Evolutionary conservation across 148 eudicot genomes (phyloP), one percentile per base, ranked within the genome.

Genomic region (Dysphania ambrosioides): DNA sequence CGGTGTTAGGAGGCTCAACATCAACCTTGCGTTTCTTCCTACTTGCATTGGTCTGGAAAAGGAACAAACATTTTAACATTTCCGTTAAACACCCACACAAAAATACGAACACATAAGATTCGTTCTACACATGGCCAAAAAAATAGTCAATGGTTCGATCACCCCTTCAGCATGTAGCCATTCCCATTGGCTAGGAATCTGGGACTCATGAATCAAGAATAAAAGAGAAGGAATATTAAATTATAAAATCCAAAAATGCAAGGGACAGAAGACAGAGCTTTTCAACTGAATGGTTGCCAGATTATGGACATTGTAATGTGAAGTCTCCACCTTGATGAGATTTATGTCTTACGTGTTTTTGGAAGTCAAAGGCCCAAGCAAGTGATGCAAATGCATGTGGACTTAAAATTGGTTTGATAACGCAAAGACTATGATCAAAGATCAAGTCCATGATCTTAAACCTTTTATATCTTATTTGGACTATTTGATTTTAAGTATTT

Each of bases 11-110:
- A n/a, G 88, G 75, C 53, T 94, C 97, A 57, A 77, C 73, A 81
- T 90, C 98, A 71, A 79, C 66, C 89, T 90, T 95, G 53, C 97
- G 92, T 79, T 87, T 85, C 84, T 90, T 95, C 81, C 91, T 74
- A 75, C 88, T 76, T 19, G 88, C 85, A 76, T 83, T 89, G 10
- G 93, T 92, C 98, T 95, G 89, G 19, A 66, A 62, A 55, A 75
- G 88, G 19, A 71, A 66, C 55, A 77, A 73, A 42, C 56, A 35
- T 40, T 51, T 73, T 26, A 68, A 23, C 36, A 51, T 60, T 31
- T n/a, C n/a, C n/a, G n/a, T n/a, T n/a, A n/a, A n/a, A n/a, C n/a
- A n/a, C n/a, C n/a, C n/a, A n/a, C n/a, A n/a, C n/a, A 34, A 19
- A 27, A 44, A 47, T 34, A 30, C 65, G 34, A 29, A 40, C 32